A percentile compares a stretch with the other conserved stretches of the same genome.
Conservation (phyloP, 305 asterid species). For the Solanum hybrid region DNA sequence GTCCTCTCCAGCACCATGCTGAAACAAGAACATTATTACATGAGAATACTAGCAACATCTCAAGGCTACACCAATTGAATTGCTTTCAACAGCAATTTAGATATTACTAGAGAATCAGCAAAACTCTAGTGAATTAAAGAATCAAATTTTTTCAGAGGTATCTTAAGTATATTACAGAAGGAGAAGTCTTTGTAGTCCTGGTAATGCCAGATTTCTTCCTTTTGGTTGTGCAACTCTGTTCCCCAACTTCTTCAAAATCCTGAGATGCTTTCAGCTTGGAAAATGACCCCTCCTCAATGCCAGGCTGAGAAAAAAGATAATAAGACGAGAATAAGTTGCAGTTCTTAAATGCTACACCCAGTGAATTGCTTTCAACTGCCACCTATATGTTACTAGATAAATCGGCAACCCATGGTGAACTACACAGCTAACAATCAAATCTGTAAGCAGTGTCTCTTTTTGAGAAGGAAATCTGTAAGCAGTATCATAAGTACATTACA, state of each 20-base stretch:
- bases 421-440: not conserved
- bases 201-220: slow-evolving; percentile 1
- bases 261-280: slow-evolving; percentile 3
- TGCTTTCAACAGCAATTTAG: not conserved
- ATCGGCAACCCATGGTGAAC: not conserved
- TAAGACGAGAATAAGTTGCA: not conserved
- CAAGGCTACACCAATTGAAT: not conserved
- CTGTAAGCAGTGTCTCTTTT: not conserved
- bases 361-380: not conserved
- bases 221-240: not conserved
- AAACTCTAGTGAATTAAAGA: not conserved
- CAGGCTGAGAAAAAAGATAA: slow-evolving; percentile 2
- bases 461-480: not conserved
- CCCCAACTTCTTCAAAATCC: not conserved
- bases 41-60: slow-evolving; percentile 2
- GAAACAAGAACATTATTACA: not conserved
- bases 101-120: not conserved
- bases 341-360: not conserved
- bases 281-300: not conserved
- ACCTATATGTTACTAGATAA: not conserved
- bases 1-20: slow-evolving; percentile 13
- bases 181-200: not conserved
- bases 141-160: not conserved
- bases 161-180: not conserved
- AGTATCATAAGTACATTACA: not conserved